Evolutionary conservation across 371 early-diverging fungal species (phyloP), one percentile per base, ranked within the genome.

Genomic region (Encephalitozoon romaleae): DNA sequence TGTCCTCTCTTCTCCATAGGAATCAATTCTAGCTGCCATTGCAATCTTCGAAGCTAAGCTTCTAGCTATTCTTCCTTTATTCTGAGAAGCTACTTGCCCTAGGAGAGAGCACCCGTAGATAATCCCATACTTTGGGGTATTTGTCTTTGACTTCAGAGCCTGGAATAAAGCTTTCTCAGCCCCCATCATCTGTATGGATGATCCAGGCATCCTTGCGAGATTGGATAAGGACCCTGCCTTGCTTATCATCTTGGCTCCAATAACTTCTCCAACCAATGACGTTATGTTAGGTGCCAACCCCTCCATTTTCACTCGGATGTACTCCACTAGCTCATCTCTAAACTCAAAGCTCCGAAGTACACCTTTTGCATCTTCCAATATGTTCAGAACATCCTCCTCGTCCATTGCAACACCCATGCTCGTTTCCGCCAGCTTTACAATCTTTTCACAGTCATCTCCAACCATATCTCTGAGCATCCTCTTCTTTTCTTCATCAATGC

Each of bases 131-230:
- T 95, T 94, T 78, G 95, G 95, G 32, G 95, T 95, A 84, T 92
- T 89, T 81, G 90, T 87, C 87, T 93, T 91, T 71, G 91, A 90
- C 89, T 93, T 93, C 78, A 95, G 84, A 8, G 95, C 94, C 77
- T 93, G 89, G 88, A 93, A 93, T 52, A 94, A 88, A 25, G 94
- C 94, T 88, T 95, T 95, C 87, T 95, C 94, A 65, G 96, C 94
- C 84, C 96, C 96, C 25, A 94, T 88, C 65, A 95, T 92, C 88
- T 95, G 96, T 69, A 95, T 89, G 72, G 94, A 94, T 67, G 92
- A 91, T 39, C 93, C 92, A 67, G 94, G 93, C 82, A 89, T 88
- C 87, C 93, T 93, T 82, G 92, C 89, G 67, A 95, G 86, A 78
- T 89, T 91, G 87, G 90, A 89, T 78, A 94, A 86, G 55, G 92